Evolutionary conservation across 1,284 basidiomycete species (phyloP), one percentile per base, ranked within the genome.

Genomic region (Austroboletus niveus): DNA sequence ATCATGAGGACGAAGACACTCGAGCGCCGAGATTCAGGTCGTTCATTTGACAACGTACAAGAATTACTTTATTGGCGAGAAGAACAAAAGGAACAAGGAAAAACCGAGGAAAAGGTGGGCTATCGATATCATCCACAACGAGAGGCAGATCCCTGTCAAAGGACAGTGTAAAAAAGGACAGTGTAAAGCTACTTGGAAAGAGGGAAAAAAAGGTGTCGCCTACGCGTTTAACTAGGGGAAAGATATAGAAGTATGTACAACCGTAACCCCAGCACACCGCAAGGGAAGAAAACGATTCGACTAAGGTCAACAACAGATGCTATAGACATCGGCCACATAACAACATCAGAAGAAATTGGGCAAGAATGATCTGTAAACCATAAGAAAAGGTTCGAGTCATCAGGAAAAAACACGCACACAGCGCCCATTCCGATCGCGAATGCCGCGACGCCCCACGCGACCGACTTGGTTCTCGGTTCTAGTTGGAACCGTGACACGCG

Each of bases 341-440:
- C 11, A 6, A 42, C 39, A 36, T 72, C 59, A 74, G 60, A 68
- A 75, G 53, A 82, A 67, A 64, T 71, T 78, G 29, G 80, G 80
- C 45, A 82, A 24, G 57, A 65, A 65, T 44, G 62, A 69, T 59
- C 72, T 68, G 50, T 22, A 15, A 35, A 14, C 35, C 34, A 2
- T 12, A 30, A 10, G 32, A 24, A 24, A 24, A 8, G 12, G 10
- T 10, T 24, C 3, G 38, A 36, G 11, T 20, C 10, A 12, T 24
- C 8, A 8, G 24, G 15, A 39, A 15, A n/a, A 3, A 41, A 39
- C 7, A 65, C 85, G 72, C 65, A 89, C 87, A 85, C 75, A 57
- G 85, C 86, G 53, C 84, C 76, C 66, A 85, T 71, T 29, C 86
- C 87, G 47, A 87, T 75, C 35, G 85, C 85, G 64, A 91, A 90